Base-by-base conservation (phyloP, 2,329 filamentous ascomycete genomes). In the Claviceps maximensis region DNA sequence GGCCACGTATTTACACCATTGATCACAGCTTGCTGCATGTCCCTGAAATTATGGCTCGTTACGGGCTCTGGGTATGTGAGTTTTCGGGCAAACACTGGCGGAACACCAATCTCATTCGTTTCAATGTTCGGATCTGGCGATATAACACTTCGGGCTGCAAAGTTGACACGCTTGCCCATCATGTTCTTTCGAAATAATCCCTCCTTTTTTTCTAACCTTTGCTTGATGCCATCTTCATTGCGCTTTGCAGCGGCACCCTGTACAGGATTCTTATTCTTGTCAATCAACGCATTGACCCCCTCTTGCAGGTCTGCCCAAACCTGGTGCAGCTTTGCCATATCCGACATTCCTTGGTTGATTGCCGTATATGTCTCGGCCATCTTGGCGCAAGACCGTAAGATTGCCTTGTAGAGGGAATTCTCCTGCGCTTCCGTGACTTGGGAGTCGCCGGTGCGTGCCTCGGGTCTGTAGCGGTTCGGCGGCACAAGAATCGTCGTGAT, bases 121-220 rank as follows among this genome's bases (percentile, higher is more conserved):
- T 98, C 93, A 62, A 98, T 95, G 64, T 97, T 98, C 2, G 93
- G 93, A 65, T 98, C 93, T 0, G 93, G 93, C 10, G 91, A 97
- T 61, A 98, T 98, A 67, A 98, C 93, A 77, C 87, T 95, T 67
- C 93, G 86, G 40, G 93, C 93, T 49, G 93, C 93, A 67, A 93
- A 97, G 69, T 98, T 97, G 71, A 98, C 93, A 74, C 93, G 89
- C 76, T 98, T 98, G 56, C 93, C 93, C 93, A 98, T 98, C 93
- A 98, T 97, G 70, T 98, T 96, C 75, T 95, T 97, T 62, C 93
- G 80, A 75, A 98, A 98, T 31, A 98, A 77, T 58, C 93, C 93
- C 65, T 98, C 94, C 71, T 98, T 98, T 76, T 98, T 98, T 71
- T 98, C 93, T 29, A 98, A 77, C 65, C 90, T 86, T 66, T 98